A percentile compares a stretch with the other conserved stretches of the same genome.
phyloP scores from a whole-genome alignment of 2,329 filamentous ascomycete genomes.

The Aspergillus versicolor region DNA sequence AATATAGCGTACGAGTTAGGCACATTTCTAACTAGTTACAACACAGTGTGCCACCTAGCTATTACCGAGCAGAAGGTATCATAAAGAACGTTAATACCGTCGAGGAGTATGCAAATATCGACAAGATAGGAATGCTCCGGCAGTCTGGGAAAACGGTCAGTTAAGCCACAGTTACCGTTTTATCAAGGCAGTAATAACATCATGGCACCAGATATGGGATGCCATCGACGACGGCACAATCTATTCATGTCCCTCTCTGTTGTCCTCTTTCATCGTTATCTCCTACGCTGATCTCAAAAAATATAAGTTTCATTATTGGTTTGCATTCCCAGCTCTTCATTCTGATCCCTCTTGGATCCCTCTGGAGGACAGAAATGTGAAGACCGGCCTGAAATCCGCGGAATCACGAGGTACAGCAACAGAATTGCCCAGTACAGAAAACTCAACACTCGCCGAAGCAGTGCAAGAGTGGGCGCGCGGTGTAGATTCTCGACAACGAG shows the following conservation, averaged over 20 bases:
- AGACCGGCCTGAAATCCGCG: conserved; percentile 19
- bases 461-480: conserved; percentile 86
- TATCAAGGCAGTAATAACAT: conserved; percentile 12
- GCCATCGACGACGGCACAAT: conserved; percentile 96
- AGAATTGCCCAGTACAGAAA: conserved; percentile 66
- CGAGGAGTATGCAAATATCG: conserved; percentile 83
- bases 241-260: conserved; percentile 87
- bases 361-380: conserved; percentile 29
- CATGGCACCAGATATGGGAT: conserved; percentile 75
- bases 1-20: not conserved
- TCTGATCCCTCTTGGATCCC: conserved; percentile 82
- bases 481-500: conserved; percentile 79
- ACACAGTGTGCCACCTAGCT: conserved; percentile 64
- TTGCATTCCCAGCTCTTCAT: conserved; percentile 90
- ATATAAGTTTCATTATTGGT: conserved; percentile 98
- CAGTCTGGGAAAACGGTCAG: conserved; percentile 74
- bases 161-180: not conserved
- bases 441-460: conserved; percentile 72
- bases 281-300: conserved; percentile 97
- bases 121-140: conserved; percentile 75
- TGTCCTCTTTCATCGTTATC: conserved; percentile 83
- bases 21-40: not conserved
- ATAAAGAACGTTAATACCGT: conserved; percentile 97
- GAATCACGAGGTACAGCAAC: conserved; percentile 10
- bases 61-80: conserved; percentile 83